phyloP scores from a whole-genome alignment of 78 protist species.

The Protostelium mycophagum region DNA sequence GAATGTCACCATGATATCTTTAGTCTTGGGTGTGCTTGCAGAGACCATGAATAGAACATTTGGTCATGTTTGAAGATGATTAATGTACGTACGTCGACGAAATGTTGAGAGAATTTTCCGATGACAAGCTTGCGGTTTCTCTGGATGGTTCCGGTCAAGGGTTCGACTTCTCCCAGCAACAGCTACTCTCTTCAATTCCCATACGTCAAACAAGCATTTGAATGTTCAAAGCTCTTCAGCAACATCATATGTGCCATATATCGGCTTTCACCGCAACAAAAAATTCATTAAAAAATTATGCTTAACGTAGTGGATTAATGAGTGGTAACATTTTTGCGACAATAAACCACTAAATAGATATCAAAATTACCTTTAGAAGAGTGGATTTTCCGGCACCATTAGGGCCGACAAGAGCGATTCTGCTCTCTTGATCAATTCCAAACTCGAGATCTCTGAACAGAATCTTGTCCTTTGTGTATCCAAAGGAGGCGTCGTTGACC shows the following conservation, averaged over 20 bases:
- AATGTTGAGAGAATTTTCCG: constrained; percentile 85
- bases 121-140: constrained; percentile 53
- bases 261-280: too few relatives aligned
- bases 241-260: too few relatives aligned
- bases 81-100: constrained; percentile 84
- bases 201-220: too few relatives aligned
- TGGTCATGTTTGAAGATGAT: not conserved
- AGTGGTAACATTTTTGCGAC: not conserved
- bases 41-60: not conserved
- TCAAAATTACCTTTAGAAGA: constrained; percentile 28
- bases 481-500: constrained; percentile 64
- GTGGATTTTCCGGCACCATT: constrained; percentile 95
- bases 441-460: constrained; percentile 76
- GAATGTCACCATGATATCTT: not conserved
- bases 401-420: constrained; percentile 87
- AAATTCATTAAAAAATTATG: too few relatives aligned
- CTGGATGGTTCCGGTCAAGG: constrained; percentile 66
- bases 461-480: constrained; percentile 34
- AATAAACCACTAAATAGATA: not conserved
- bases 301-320: not conserved
- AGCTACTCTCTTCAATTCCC: too few relatives aligned
- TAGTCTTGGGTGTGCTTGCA: too few relatives aligned
- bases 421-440: constrained; percentile 65
- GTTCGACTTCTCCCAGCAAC: constrained; percentile 77
- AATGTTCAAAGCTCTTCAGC: too few relatives aligned